Evolutionary conservation across 2,329 filamentous ascomycete species (phyloP).

Genomic region (Raffaelea albimanens): DNA sequence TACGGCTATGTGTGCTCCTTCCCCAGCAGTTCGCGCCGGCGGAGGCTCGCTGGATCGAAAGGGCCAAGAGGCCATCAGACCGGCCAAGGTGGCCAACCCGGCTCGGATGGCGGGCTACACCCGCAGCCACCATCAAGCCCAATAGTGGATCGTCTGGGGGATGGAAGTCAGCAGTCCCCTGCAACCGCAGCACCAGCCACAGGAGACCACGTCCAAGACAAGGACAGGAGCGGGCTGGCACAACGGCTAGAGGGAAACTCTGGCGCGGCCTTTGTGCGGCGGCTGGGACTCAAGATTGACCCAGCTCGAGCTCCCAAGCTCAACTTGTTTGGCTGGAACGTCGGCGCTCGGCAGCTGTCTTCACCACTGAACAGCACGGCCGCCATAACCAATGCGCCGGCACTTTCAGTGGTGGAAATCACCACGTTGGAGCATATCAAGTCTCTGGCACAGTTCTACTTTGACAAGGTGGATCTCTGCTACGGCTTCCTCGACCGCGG

Average conservation of each 20-base stretch:
- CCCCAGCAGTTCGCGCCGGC: too few relatives aligned
- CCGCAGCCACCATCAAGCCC: too few relatives aligned
- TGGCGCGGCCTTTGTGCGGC: conserved; percentile 5
- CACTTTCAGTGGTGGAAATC: conserved; percentile 20
- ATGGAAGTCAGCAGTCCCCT: background rate
- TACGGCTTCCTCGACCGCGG: conserved; percentile 38
- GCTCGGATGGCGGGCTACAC: too few relatives aligned
- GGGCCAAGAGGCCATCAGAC: too few relatives aligned
- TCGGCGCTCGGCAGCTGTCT: conserved; percentile 1
- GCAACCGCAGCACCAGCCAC: background rate
- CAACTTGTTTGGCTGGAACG: conserved; percentile 5
- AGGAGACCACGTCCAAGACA: too few relatives aligned
- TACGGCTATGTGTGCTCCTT: too few relatives aligned
- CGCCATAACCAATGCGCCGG: too few relatives aligned
- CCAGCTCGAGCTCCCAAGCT: conserved; percentile 5
- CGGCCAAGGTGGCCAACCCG: too few relatives aligned
- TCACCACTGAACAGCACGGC: background rate
- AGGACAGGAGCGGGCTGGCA: conserved; percentile 1
- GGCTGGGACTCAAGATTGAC: conserved; percentile 8
- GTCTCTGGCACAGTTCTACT: conserved; percentile 35
- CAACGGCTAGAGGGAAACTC: conserved; percentile 7
- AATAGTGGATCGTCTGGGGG: too few relatives aligned
- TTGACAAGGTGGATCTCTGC: conserved; percentile 40
- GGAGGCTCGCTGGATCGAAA: too few relatives aligned
- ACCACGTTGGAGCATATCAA: conserved; percentile 38